Conservation (phyloP, 2,329 filamentous ascomycete species). For the Aspergillus pseudoviridinutans region DNA sequence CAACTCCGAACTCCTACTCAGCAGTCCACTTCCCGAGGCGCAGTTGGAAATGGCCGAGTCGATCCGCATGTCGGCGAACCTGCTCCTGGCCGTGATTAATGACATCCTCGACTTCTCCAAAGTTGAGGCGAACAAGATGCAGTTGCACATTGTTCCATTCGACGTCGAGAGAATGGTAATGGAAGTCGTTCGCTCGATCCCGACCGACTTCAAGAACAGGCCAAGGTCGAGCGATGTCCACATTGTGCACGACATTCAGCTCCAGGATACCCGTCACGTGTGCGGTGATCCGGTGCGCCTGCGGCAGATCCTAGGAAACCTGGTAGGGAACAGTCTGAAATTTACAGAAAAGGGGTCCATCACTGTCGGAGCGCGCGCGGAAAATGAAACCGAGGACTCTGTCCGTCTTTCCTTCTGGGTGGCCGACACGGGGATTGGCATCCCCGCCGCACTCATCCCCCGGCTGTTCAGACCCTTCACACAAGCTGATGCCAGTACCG, state of each 20-base stretch:
- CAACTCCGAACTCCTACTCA: conserved; percentile 59
- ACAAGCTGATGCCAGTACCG: conserved; percentile 86
- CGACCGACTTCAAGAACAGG: conserved; percentile 61
- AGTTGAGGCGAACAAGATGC: conserved; percentile 80
- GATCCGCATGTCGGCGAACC: conserved; percentile 65
- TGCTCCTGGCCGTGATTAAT: conserved; percentile 81
- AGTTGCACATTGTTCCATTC: conserved; percentile 79
- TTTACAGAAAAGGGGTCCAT: conserved; percentile 86
- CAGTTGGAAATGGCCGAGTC: conserved; percentile 61
- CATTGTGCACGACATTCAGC: too few relatives aligned
- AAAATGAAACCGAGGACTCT: conserved; percentile 64
- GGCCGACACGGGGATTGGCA: conserved; percentile 85
- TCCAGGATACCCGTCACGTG: too few relatives aligned
- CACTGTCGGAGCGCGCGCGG: conserved; percentile 72
- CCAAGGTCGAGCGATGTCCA: conserved; percentile 52
- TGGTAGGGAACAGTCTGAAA: conserved; percentile 90
- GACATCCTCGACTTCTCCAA: conserved; percentile 90
- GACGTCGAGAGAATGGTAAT: conserved; percentile 65
- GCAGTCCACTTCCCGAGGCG: conserved; percentile 52
- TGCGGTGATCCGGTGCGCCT: conserved; percentile 79
- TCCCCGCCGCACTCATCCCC: conserved; percentile 68
- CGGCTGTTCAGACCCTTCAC: conserved; percentile 91
- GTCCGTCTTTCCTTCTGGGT: conserved; percentile 81
- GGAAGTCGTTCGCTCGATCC: conserved; percentile 59
- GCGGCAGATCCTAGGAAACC: conserved; percentile 73